Evolutionary conservation across 306 rosid species (phyloP), one percentile per base, ranked within the genome.

Genomic region (Vicia sativa): DNA sequence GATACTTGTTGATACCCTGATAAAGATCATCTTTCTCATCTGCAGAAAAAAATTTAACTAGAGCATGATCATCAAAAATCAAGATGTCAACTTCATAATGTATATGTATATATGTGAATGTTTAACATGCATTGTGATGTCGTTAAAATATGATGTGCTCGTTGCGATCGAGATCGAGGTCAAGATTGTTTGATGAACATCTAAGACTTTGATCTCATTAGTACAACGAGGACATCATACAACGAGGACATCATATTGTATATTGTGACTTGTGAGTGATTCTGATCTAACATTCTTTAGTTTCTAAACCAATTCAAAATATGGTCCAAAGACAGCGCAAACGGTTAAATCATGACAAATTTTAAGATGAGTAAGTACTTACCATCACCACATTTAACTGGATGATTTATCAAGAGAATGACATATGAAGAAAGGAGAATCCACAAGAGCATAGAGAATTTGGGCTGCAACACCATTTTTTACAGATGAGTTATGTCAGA

Each of bases 11-110:
- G 88, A 92, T 83, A 78, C 87, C 85, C 66, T 76, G 79, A 76
- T 79, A 77, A 73, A 92, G 96, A 74, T 63, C 70, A 38, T 86
- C 87, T 57, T 85, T 77, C 80, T 83, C 95, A 56, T 83, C 98
- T 80, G 83, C 78, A 76, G 71, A 34, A 72, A 62, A 53, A 74
- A 67, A 28, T 19, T 16, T 16, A 5, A 55, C 59, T 34, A 73
- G 59, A 39, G 70, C 66, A 68, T 60, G 2, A 6, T 31, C 37
- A 6, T 31, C 37, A 4, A 6, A 31, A 31, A 31, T 31, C 37
- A 31, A 31, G 37, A 31, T 31, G 37, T 31, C 37, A 31, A 31
- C 9, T 31, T 31, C n/a, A n/a, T n/a, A n/a, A n/a, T n/a, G n/a
- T n/a, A n/a, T n/a, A n/a, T n/a, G n/a, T n/a, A n/a, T n/a, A 0